Base-by-base conservation (phyloP, 345 rosid genomes). In the Lumnitzera littorea region DNA sequence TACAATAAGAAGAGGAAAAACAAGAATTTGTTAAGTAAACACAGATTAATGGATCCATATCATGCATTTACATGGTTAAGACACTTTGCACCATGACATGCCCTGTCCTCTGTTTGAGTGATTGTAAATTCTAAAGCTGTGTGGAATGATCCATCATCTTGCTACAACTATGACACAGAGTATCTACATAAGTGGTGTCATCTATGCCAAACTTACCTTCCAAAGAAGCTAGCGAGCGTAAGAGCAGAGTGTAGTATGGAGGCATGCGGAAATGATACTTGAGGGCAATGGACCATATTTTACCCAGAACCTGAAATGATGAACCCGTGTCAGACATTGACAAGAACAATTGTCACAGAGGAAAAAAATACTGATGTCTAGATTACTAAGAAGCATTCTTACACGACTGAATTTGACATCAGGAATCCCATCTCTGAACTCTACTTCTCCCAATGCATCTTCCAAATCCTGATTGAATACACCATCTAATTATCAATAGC, bases 251-350 rank as follows among this genome's bases (percentile, higher is more conserved):
- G 72, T 81, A 92, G 75, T 87, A 92, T 61, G 96, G 96, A 5
- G 96, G 98, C 98, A 92, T 92, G 67, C 89, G 89, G 65, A 87
- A 85, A 66, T 89, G 92, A 78, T 85, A 83, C 66, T 89, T 92
- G 77, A 92, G 68, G 55, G 98, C 98, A 72, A 92, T 58, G 55
- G 89, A 80, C 88, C 91, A 67, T 69, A 89, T 84, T 77, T 85
- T 89, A 64, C 89, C 78, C 56, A 92, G 81, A 74, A 92, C 96
- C 98, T 91, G 67, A 62, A 74, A 51, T 64, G 73, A 36, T 15
- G 48, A 66, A 4, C 51, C 27, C 5, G 31, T 15, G 36, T 66
- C 16, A 66, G 64, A 43, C 17, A 46, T 51, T 57, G 60, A 36
- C 41, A 14, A 24, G 43, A 36, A 36, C 43, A 36, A 36, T 20